Conservation (phyloP, 768 basidiomycete species). For the Exsudoporus frostii region DNA sequence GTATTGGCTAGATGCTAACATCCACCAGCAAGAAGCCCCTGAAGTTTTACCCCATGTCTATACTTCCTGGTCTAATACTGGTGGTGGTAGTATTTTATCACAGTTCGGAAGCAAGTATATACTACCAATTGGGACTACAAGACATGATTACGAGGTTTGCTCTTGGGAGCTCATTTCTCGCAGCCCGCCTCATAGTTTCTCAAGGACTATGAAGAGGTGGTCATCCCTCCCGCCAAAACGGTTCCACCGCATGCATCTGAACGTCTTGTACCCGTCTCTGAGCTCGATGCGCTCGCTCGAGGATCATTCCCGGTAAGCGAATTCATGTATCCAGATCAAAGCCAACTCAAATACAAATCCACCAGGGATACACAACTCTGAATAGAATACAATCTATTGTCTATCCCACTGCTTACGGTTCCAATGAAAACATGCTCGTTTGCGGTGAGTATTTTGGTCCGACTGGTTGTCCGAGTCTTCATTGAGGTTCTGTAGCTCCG, state of each 20-base stretch:
- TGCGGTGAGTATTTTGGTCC: constrained; percentile 24
- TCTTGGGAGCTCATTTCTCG: not conserved
- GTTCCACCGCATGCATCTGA: constrained; percentile 74
- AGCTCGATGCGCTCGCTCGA: constrained; percentile 71
- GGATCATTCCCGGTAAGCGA: constrained; percentile 79
- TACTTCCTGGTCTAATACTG: constrained; percentile 54
- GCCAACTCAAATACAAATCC: not conserved
- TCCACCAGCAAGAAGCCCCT: constrained; percentile 45
- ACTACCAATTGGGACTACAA: constrained; percentile 79
- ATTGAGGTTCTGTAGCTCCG: constrained; percentile 57
- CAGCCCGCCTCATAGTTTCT: constrained; percentile 5
- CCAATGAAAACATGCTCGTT: constrained; percentile 94
- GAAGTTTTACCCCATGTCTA: constrained; percentile 88
- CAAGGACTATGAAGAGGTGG: constrained; percentile 86
- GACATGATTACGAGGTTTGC: constrained; percentile 63
- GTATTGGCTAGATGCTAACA: constrained; percentile 1
- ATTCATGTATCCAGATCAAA: not conserved
- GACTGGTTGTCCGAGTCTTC: not conserved
- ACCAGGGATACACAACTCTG: constrained; percentile 77
- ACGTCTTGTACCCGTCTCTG: constrained; percentile 62
- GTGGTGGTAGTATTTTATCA: constrained; percentile 62
- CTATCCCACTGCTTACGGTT: constrained; percentile 87
- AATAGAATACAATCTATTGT: constrained; percentile 97
- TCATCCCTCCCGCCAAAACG: constrained; percentile 77
- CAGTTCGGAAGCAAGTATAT: constrained; percentile 74